Base-by-base conservation (phyloP, 2,329 filamentous ascomycete species). In the Talaromyces albobiverticillius region DNA sequence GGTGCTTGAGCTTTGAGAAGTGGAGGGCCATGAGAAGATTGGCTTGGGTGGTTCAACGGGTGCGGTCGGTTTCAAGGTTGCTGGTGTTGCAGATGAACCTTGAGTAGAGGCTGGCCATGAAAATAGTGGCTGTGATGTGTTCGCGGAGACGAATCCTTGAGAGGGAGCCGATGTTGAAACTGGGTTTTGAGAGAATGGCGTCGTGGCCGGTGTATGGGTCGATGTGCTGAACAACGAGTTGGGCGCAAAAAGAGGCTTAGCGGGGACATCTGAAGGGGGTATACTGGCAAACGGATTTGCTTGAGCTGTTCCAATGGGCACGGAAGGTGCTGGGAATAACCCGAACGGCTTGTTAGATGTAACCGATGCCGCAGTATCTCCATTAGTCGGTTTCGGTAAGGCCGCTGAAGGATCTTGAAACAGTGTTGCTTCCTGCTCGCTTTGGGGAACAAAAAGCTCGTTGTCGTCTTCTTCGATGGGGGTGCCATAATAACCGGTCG, bases 381-480 rank as follows among this genome's bases (percentile, higher is more conserved):
- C 45, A 25, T 14, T 47, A 8, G 31, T 8, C 25, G 41, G 8
- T 20, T 34, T 16, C 7, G 20, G 29, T 22, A 31, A 25, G 22
- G 29, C n/a, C 3, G 8, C 29, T 9, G 34, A 46, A 10, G 29
- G 31, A 23, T 38, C 36, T 22, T 26, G 41, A 46, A 52, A 38
- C 14, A 31, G 32, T 46, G 41, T 14, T 22, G 10, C 31, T 29
- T 52, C 49, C 11, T 54, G 54, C 10, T 43, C 26, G 22, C 71
- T 64, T 38, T 71, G 67, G 51, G 65, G 67, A 45, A 73, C 68
- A 48, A 74, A 73, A 29, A 74, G 64, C 6, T 63, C 64, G 47
- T 70, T 68, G n/a, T 64, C 64, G 25, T 73, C 66, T 13, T 68
- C 66, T 11, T 58, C 54, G 13, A 63, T 59, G 52, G 62, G 64